phyloP scores from a whole-genome alignment of 345 rosid genomes.

The Hibiscus tridactylites region DNA sequence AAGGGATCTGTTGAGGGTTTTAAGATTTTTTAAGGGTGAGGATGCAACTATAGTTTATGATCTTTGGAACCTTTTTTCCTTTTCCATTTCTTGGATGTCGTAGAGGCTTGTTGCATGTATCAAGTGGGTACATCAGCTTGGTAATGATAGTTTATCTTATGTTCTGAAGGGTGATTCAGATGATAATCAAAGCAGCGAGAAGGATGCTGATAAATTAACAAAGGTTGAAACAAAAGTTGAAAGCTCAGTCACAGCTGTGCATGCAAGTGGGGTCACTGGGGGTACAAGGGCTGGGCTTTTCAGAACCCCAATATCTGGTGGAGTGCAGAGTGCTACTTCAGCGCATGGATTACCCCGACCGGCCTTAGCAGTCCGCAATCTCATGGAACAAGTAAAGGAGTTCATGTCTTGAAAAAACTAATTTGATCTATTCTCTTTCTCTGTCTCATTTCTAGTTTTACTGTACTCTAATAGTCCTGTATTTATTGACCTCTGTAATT shows the following conservation, averaged over 20 bases:
- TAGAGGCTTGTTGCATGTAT: constrained; percentile 21
- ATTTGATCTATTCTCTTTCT: not conserved
- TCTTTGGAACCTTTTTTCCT: not conserved
- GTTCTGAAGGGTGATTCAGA: constrained; percentile 46
- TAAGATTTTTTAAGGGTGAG: not conserved
- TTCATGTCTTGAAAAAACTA: not conserved
- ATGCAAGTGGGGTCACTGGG: constrained; percentile 47
- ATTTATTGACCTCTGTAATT: constrained; percentile 14
- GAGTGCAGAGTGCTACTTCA: constrained; percentile 96
- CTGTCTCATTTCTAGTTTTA: not conserved
- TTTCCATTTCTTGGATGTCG: not conserved
- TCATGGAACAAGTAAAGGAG: constrained; percentile 81
- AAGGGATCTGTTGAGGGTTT: not conserved
- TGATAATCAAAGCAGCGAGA: constrained; percentile 22
- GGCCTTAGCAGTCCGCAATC: constrained; percentile 87
- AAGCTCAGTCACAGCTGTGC: constrained; percentile 32
- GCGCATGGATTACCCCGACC: constrained; percentile 94
- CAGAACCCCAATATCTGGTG: constrained; percentile 97
- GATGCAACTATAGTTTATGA: not conserved
- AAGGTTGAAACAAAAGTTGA: constrained; percentile 33
- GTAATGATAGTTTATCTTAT: constrained; percentile 35
- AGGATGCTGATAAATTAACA: constrained; percentile 28
- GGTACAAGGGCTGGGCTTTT: constrained; percentile 88
- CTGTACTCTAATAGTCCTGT: not conserved
- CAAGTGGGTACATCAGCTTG: constrained; percentile 25